Evolutionary conservation across 805 yeast genomes (phyloP).

Genomic region (Lipomyces yamanashiensis): DNA sequence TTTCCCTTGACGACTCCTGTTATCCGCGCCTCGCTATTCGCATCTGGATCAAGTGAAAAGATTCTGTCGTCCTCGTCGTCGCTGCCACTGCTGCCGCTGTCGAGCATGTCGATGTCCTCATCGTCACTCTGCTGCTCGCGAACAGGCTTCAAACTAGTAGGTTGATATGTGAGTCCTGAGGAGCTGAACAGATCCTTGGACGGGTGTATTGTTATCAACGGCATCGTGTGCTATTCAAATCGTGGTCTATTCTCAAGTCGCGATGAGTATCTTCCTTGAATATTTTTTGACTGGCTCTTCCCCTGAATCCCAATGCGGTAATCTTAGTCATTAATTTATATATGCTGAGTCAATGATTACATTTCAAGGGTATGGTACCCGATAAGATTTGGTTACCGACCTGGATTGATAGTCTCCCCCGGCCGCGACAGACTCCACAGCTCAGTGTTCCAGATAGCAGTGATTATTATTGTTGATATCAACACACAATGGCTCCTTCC

Average conservation of each 20-base stretch:
- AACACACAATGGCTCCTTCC: slow-evolving; percentile 18
- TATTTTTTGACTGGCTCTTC: slow-evolving; percentile 5
- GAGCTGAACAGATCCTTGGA: slow-evolving; percentile 27
- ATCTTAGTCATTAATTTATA: background rate
- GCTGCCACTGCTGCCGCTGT: slow-evolving; percentile 32
- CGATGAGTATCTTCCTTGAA: background rate
- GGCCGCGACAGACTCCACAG: background rate
- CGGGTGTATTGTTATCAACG: slow-evolving; percentile 24
- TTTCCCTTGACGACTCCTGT: slow-evolving; percentile 29
- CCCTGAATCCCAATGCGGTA: slow-evolving; percentile 3
- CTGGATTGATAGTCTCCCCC: background rate
- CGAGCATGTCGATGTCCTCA: slow-evolving; percentile 8
- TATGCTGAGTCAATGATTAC: background rate
- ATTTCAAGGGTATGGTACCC: background rate
- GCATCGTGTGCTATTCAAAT: slow-evolving; percentile 8
- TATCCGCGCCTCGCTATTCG: slow-evolving; percentile 16
- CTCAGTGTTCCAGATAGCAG: background rate
- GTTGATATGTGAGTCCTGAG: slow-evolving; percentile 15
- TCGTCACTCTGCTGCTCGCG: slow-evolving; percentile 15
- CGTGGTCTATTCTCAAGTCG: background rate
- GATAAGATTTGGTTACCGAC: slow-evolving; percentile 9
- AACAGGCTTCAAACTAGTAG: background rate
- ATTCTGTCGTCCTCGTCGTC: slow-evolving; percentile 44
- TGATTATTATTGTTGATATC: background rate
- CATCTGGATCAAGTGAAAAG: slow-evolving; percentile 23